Base-by-base conservation (phyloP, 1,284 basidiomycete species). In the Rhodotorula sp. region DNA sequence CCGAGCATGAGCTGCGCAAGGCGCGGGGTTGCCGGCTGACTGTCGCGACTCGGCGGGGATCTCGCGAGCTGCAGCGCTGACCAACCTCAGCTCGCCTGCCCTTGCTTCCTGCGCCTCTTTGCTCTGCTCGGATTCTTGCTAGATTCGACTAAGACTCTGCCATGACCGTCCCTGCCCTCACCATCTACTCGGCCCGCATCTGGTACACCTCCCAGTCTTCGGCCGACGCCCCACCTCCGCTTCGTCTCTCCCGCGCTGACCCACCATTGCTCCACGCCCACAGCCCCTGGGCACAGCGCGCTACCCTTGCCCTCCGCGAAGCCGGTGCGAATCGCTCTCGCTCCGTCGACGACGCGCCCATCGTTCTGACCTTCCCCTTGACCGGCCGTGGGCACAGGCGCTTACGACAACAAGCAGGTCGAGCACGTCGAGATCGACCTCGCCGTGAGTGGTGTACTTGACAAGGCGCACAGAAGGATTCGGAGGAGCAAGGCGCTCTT, bases 241-340 rank as follows among this genome's bases (percentile, higher is more conserved):
- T 25, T 1, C 17, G 1, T 34, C 71, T 69, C 22, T 66, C 62
- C 21, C 39, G 36, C 58, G 17, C 29, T 29, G 51, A 41, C 25
- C 22, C 27, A 3, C 22, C 34, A n/a, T n/a, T n/a, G 46, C 44
- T 19, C 44, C 44, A 19, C 21, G 13, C 19, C 15, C 19, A 13
- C 44, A 66, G 69, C 50, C 70, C 67, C 2, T 72, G 72, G 66
- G 68, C 71, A 48, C 59, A 78, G 67, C 71, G 89, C 84, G 84
- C 85, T 19, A 86, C 87, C 66, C 80, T 90, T 27, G 87, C 88
- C 1, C 84, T 89, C 25, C 81, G 83, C 36, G 88, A 89, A 70
- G 83, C 84, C 6, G 84, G 85, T 17, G 29, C n/a, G 58, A 22
- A 9, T 29, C 27, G 19, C 17, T 10, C 55, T 4, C 13, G 6